Evolutionary conservation across 257 asterid genomes (phyloP), one percentile per base, ranked within the genome.

Genomic region (Nicotiana tomentosiformis): DNA sequence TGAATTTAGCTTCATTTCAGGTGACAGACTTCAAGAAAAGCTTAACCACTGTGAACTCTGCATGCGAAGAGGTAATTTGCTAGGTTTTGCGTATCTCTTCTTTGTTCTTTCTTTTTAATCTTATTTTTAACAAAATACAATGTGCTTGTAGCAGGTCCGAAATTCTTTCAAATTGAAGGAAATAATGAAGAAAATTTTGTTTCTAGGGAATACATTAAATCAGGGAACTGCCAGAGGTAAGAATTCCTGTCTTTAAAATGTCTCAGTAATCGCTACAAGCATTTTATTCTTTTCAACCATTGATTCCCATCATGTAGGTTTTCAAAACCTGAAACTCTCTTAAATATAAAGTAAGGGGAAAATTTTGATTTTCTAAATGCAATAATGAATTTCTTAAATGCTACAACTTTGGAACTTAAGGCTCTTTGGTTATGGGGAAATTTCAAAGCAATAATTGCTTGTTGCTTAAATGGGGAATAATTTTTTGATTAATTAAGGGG

Each of bases 141-240:
- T 51, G 32, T 83, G 80, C 58, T 33, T 85, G 80, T 68, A 82
- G 88, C 87, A 96, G 99, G 99, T 94, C 57, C 95, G 98, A 86
- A 91, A 79, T 82, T 96, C 99, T 86, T 62, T 84, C 87, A 93
- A 94, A 84, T 89, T 96, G 93, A 96, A 93, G 90, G 99, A 93
- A 83, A 92, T 96, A 76, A 84, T 96, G 98, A 94, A 93, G 93
- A 92, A 87, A 85, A 96, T 96, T 82, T 86, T 96, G 78, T 87
- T 86, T 88, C 91, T 96, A 77, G 99, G 99, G 82, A 96, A 96
- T 87, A 92, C 95, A 35, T 87, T 96, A 89, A 96, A 96, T 87
- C 95, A 96, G 84, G 99, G 99, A 88, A 96, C 99, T 86, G 99
- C 99, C 79, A 92, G 99, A 88, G 99, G 99, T 94, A 88, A 84